Evolutionary conservation across 495 filamentous ascomycete species (phyloP).

Genomic region (Podospora pseudocomata): DNA sequence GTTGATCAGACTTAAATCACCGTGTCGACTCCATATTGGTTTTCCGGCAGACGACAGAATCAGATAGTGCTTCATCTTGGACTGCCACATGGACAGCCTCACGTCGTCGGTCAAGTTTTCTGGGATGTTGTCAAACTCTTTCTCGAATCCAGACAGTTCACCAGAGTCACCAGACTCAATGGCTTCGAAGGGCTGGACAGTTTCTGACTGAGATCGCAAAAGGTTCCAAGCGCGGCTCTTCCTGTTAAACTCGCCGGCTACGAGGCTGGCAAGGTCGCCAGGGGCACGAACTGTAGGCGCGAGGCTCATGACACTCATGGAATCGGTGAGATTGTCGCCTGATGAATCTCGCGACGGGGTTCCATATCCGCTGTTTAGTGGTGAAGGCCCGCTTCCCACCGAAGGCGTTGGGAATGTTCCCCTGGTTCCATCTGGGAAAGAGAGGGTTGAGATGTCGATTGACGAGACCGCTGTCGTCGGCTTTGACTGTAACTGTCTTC

Average conservation of each 20-base stretch:
- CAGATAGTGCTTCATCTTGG: slow-evolving; percentile 92
- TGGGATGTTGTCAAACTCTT: slow-evolving; percentile 76
- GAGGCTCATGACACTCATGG: slow-evolving; percentile 78
- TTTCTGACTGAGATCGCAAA: slow-evolving; percentile 54
- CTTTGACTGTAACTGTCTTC: slow-evolving; percentile 50
- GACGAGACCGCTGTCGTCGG: slow-evolving; percentile 81
- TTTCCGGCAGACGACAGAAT: slow-evolving; percentile 97
- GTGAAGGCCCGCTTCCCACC: slow-evolving; percentile 36
- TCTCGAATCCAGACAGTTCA: slow-evolving; percentile 59
- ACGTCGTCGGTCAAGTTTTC: slow-evolving; percentile 59
- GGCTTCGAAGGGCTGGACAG: slow-evolving; percentile 55
- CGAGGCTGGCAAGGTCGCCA: slow-evolving; percentile 76
- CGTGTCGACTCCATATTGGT: slow-evolving; percentile 93
- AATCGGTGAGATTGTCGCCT: slow-evolving; percentile 62
- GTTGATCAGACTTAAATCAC: slow-evolving; percentile 81
- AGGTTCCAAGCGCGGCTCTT: slow-evolving; percentile 60
- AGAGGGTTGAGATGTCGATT: slow-evolving; percentile 68
- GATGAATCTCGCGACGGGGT: slow-evolving; percentile 29
- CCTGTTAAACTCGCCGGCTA: slow-evolving; percentile 62
- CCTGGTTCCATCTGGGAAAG: slow-evolving; percentile 63
- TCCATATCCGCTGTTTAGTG: slow-evolving; percentile 30
- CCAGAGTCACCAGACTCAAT: slow-evolving; percentile 47
- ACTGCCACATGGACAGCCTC: slow-evolving; percentile 70
- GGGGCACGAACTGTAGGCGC: slow-evolving; percentile 68
- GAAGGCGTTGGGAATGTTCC: slow-evolving; percentile 55